Evolutionary conservation across 495 filamentous ascomycete species (phyloP).

Genomic region (Margaritispora aquatica): DNA sequence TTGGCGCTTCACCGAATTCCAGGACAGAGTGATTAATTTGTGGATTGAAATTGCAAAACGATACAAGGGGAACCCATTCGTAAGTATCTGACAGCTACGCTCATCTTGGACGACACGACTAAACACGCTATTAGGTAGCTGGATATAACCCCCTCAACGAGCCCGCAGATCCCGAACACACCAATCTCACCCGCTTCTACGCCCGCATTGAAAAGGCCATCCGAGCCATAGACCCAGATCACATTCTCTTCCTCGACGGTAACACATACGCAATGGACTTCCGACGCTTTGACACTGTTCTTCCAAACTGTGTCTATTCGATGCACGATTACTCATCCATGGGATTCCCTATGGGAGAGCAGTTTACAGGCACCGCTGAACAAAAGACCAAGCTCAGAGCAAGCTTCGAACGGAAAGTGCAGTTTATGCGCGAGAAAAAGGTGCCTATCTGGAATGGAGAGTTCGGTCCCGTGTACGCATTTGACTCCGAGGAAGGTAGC

Average conservation of each 20-base stretch:
- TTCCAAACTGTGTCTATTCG: slow-evolving; percentile 51
- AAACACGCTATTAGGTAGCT: slow-evolving; percentile 38
- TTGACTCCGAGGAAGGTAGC: neutral
- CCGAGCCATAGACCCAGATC: slow-evolving; percentile 50
- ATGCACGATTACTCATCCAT: slow-evolving; percentile 55
- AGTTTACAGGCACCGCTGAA: slow-evolving; percentile 42
- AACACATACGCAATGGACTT: slow-evolving; percentile 59
- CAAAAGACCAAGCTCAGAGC: slow-evolving; percentile 43
- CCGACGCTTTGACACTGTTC: slow-evolving; percentile 23
- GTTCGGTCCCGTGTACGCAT: slow-evolving; percentile 57
- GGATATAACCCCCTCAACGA: slow-evolving; percentile 66
- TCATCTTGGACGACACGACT: neutral
- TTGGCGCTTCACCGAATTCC: slow-evolving; percentile 58
- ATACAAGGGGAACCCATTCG: slow-evolving; percentile 45
- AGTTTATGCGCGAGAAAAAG: slow-evolving; percentile 47
- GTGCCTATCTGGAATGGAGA: slow-evolving; percentile 63
- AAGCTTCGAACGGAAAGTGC: slow-evolving; percentile 50
- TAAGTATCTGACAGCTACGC: neutral
- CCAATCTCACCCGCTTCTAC: slow-evolving; percentile 50
- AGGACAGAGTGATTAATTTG: slow-evolving; percentile 52
- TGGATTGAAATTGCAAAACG: slow-evolving; percentile 54
- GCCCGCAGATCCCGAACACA: slow-evolving; percentile 52
- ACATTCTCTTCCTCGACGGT: slow-evolving; percentile 59
- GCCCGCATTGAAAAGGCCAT: slow-evolving; percentile 51
- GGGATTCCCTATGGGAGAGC: slow-evolving; percentile 49